These are phyloP conservation scores for Lantana camara DNA, from an alignment of 257 asterid genomes.

Conservation along the genomic window DNA sequence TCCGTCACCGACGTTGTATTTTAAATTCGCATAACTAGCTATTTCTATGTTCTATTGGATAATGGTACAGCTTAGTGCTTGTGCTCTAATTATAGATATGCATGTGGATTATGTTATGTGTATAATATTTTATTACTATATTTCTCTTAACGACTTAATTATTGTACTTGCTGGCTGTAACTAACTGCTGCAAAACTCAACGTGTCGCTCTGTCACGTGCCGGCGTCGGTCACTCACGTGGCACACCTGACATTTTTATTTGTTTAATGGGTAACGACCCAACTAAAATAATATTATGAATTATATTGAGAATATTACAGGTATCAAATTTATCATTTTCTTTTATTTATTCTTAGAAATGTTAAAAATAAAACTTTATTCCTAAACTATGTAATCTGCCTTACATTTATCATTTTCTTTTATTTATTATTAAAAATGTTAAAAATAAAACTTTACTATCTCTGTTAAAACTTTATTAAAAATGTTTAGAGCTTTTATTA, in stretches of 20 bases:
- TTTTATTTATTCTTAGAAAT: too few relatives aligned
- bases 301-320: too few relatives aligned
- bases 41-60: neutral
- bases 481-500: too few relatives aligned
- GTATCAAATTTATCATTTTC: too few relatives aligned
- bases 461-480: too few relatives aligned
- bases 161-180: conserved; percentile 20
- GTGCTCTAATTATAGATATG: neutral
- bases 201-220: conserved; percentile 52
- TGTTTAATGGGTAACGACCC: neutral
- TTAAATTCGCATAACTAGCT: too few relatives aligned
- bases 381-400: too few relatives aligned
- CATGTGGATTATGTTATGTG: conserved; percentile 19
- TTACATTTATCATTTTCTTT: too few relatives aligned
- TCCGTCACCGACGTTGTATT: too few relatives aligned
- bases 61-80: conserved; percentile 6
- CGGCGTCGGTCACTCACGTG: conserved; percentile 47
- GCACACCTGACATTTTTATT: conserved; percentile 20
- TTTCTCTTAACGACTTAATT: conserved; percentile 19
- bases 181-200: conserved; percentile 50
- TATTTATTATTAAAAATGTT: too few relatives aligned
- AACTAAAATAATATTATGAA: neutral
- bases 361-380: too few relatives aligned
- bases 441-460: too few relatives aligned
- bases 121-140: neutral